Percentiles rank a stretch among this genome's conserved stretches.
These are phyloP conservation scores for Spathaspora gorwiae DNA, from an alignment of 805 yeast genomes.

Conservation along the genomic window DNA sequence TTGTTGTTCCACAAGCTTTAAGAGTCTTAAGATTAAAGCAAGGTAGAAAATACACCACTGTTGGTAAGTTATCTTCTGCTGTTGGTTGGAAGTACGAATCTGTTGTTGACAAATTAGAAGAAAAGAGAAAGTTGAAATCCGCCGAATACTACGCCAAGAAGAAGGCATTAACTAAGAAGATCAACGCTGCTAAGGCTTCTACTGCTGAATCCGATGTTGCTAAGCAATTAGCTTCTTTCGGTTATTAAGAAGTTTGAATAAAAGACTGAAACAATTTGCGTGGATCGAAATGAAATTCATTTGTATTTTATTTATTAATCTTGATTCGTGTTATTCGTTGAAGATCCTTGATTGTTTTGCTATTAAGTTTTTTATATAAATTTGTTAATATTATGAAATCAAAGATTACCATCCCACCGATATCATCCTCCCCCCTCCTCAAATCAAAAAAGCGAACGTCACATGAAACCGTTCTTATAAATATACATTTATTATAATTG, in stretches of 20 bases:
- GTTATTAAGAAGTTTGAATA: slow-evolving; percentile 63
- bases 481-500: background rate
- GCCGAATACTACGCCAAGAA: slow-evolving; percentile 99
- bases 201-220: slow-evolving; percentile 89
- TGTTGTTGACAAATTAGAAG: slow-evolving; percentile 95
- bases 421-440: background rate
- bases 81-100: slow-evolving; percentile 99
- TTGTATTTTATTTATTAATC: background rate
- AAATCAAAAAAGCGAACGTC: background rate
- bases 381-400: background rate
- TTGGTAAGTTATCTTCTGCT: slow-evolving; percentile 91
- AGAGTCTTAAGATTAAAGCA: slow-evolving; percentile 98
- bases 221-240: slow-evolving; percentile 91
- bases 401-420: background rate
- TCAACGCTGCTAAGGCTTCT: slow-evolving; percentile 78
- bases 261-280: background rate
- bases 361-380: background rate
- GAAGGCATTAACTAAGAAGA: slow-evolving; percentile 93
- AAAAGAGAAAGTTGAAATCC: slow-evolving; percentile 97
- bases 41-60: slow-evolving; percentile 99
- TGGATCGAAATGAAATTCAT: background rate
- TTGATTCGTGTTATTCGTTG: background rate
- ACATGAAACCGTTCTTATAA: background rate
- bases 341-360: background rate
- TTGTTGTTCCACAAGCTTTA: slow-evolving; percentile 99